Evolutionary conservation across 2,329 filamentous ascomycete species (phyloP), one percentile per base, ranked within the genome.

Genomic region (Trichoderma simmonsii): DNA sequence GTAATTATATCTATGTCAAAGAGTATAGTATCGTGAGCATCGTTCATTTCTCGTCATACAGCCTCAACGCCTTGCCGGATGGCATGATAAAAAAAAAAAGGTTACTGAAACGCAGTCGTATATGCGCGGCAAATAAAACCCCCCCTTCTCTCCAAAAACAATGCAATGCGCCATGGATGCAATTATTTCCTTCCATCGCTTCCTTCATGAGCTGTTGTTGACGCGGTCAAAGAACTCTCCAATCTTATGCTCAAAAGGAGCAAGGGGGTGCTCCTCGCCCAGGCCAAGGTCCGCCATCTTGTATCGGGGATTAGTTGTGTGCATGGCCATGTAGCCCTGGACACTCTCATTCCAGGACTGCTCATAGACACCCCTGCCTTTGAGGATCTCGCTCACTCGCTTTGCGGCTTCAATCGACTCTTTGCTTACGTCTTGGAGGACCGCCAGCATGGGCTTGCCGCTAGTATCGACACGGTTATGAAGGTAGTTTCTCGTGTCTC

Each of bases 291-390:
- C 64, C 8, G 11, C 8, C 1, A 67, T 8, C 32, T 57, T 67
- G 32, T 67, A 67, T 57, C 64, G 48, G 14, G 64, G 48, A 15
- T 67, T 67, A 36, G 64, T 67, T 11, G 64, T 67, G 64, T 67
- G 64, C 64, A 67, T 67, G 7, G 51, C 48, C 64, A 67, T 56
- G 48, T 67, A 67, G 21, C 64, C 64, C 34, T 30, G 48, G 28
- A 67, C 48, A 32, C 64, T 57, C 9, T 67, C 64, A 11, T 39
- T 26, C 64, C 48, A 67, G 21, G 64, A 57, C 32, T 57, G 64
- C 3, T 56, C 64, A n/a, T 67, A 67, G 32, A 67, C 21, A 24
- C 64, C 64, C 64, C 64, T 56, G 30, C 64, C 51, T 28, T 67
- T 67, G 30, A 67, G 64, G 21, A 67, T 67, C 18, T 39, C 21